A percentile compares a stretch with the other conserved stretches of the same genome.
phyloP scores from a whole-genome alignment of 495 filamentous ascomycete species.

The Daldinia bambusicola region DNA sequence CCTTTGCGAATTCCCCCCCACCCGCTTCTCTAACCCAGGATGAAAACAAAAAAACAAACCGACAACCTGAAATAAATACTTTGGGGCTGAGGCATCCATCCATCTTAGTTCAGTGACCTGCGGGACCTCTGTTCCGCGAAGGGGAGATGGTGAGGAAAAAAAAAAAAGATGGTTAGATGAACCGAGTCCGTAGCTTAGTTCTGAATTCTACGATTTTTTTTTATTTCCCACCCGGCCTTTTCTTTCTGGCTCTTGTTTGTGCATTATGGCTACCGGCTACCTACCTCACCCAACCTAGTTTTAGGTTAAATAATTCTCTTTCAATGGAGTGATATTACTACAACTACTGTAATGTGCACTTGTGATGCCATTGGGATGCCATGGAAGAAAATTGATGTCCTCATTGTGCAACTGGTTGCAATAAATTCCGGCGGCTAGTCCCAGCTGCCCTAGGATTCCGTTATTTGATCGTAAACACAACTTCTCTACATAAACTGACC shows the following conservation, averaged over 20 bases:
- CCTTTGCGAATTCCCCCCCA: slow-evolving; percentile 4
- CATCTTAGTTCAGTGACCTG: slow-evolving; percentile 12
- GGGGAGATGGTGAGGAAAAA: slow-evolving; percentile 10
- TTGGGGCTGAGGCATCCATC: slow-evolving; percentile 20
- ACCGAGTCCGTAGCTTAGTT: slow-evolving; percentile 36
- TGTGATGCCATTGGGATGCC: background rate
- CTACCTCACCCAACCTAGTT: too few species aligned
- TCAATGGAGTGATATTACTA: background rate
- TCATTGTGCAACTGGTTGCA: background rate
- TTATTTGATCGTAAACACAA: background rate
- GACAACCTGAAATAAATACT: background rate
- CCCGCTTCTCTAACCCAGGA: slow-evolving; percentile 1
- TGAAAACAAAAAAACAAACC: background rate
- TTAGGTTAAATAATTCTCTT: background rate
- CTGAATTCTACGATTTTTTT: slow-evolving; percentile 23
- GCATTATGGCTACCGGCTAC: background rate
- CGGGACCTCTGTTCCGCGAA: slow-evolving; percentile 10
- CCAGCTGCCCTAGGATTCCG: background rate
- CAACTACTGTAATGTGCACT: background rate
- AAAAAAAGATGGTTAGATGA: slow-evolving; percentile 22
- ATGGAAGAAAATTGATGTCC: background rate
- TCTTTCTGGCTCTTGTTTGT: background rate
- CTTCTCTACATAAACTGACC: background rate
- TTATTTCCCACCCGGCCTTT: slow-evolving; percentile 19
- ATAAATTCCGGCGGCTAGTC: background rate